phyloP scores from a whole-genome alignment of 169 alveolate species.

The Plasmodium inui region DNA sequence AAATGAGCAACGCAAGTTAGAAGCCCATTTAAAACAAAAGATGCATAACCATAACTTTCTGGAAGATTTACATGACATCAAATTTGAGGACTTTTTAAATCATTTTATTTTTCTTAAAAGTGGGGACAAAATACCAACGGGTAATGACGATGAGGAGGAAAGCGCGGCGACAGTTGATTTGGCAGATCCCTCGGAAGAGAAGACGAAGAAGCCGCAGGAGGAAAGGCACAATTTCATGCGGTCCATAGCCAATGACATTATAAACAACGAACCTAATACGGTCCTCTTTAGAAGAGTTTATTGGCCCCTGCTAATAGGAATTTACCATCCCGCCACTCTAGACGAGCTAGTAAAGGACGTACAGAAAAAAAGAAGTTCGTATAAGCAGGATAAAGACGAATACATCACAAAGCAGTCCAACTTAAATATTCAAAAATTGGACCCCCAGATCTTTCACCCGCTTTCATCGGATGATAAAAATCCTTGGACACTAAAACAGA shows the following conservation, averaged over 20 bases:
- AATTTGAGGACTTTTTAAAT: conserved; percentile 66
- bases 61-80: conserved; percentile 31
- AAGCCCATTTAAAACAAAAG: neutral
- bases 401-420: conserved; percentile 46
- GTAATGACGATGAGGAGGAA: neutral
- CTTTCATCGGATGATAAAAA: conserved; percentile 83
- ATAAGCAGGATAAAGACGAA: conserved; percentile 48
- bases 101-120: conserved; percentile 22
- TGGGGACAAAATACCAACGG: neutral
- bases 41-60: conserved; percentile 48
- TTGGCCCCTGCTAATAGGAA: conserved; percentile 65
- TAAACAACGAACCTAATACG: neutral
- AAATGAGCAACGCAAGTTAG: conserved; percentile 11
- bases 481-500: conserved; percentile 84
- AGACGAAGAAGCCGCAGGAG: neutral
- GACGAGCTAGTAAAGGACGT: conserved; percentile 18
- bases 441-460: conserved; percentile 86
- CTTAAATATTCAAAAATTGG: conserved; percentile 76
- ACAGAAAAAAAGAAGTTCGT: conserved; percentile 18
- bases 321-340: conserved; percentile 13
- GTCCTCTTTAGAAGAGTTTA: conserved; percentile 22
- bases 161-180: neutral
- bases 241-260: conserved; percentile 38
- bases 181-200: neutral
- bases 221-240: neutral